These are phyloP conservation scores for Coix lacrymajobi DNA, from an alignment of 176 grass and related monocot genomes.

Conservation along the genomic window DNA sequence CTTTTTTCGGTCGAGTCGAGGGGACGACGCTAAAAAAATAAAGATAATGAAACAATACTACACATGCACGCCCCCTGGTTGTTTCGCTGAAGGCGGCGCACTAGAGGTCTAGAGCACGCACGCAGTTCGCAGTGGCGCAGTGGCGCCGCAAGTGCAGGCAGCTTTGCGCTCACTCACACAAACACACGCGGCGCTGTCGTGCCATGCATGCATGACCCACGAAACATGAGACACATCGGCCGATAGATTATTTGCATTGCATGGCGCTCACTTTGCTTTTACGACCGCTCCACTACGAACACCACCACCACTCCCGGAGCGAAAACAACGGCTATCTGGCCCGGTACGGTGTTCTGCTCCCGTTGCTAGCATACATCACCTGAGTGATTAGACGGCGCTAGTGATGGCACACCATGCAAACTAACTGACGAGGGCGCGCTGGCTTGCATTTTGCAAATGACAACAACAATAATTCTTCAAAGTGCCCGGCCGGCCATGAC, in stretches of 20 bases:
- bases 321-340: not conserved
- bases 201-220: not conserved
- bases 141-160: not conserved
- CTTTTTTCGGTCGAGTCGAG: not conserved
- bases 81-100: slow-evolving; percentile 14
- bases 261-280: not conserved
- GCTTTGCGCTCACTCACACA: not conserved
- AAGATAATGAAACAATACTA: not conserved
- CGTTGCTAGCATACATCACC: not conserved
- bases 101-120: too few relatives aligned
- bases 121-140: not conserved
- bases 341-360: not conserved
- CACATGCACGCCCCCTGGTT: not conserved
- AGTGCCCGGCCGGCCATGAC: not conserved
- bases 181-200: not conserved
- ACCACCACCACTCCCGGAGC: not conserved
- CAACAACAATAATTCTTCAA: not conserved
- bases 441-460: not conserved
- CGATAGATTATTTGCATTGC: too few relatives aligned
- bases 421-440: not conserved
- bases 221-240: not conserved
- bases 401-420: not conserved
- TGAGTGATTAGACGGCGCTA: not conserved
- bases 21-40: not conserved
- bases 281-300: not conserved